Base-by-base conservation (phyloP, 106 monocot genomes). In the Agapanthus africanus region DNA sequence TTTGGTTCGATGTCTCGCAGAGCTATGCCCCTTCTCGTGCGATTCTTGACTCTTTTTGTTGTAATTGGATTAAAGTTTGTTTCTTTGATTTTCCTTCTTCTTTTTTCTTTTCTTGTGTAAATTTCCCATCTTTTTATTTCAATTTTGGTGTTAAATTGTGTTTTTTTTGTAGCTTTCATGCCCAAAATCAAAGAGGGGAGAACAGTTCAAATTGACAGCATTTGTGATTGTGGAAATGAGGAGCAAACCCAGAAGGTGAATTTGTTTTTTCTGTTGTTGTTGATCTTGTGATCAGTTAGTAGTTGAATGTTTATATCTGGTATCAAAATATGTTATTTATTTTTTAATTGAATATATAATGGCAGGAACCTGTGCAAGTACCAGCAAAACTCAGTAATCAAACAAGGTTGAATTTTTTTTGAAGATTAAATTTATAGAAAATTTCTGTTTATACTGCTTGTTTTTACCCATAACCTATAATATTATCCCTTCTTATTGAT, bases 21-120 rank as follows among this genome's bases (percentile, higher is more conserved):
- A 91, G 86, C 84, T 74, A 91, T 41, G 88, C 79, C 26, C 95
- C 88, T 19, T 95, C 95, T 11, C 95, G 91, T 95, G 73, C 30
- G 91, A 7, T 26, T 65, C 64, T 65, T 65, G 39, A 25, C 11
- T 10, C 64, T 40, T 14, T 39, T 26, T 40, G 1, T 11, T 65
- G 1, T 3, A 18, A 35, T 33, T 61, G 6, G 35, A 36, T 15
- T 33, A 62, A 36, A 62, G 11, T 57, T 30, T 30, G 19, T 11
- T 11, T 21, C 11, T 15, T 7, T 10, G 14, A 14, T 46, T 46
- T 2, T 8, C n/a, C n/a, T n/a, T n/a, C 46, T 27, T 28, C 9
- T 26, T 7, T 30, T 7, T 35, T 28, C 13, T 64, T 21, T 64
- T 64, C 39, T 22, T 18, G 36, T 39, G 37, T 64, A 36, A 8